Conservation (phyloP, 495 filamentous ascomycete species). For the Cudoniella acicularis region DNA sequence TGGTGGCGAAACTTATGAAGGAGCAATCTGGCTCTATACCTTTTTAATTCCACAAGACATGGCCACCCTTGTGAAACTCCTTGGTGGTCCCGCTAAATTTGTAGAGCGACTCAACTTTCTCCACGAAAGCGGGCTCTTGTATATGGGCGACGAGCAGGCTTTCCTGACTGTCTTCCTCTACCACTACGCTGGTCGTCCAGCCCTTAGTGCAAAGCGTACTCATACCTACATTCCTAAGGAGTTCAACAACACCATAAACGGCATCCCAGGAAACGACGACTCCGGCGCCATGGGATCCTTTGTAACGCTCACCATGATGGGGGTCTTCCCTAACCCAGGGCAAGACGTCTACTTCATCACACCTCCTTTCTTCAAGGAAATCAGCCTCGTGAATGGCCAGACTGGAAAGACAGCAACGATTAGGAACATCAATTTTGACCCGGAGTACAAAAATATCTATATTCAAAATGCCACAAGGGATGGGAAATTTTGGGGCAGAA, state of each 20-base stretch:
- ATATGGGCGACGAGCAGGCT: conserved; percentile 71
- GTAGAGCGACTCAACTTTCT: conserved; percentile 60
- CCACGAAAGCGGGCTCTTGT: conserved; percentile 62
- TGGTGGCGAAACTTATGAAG: conserved; percentile 68
- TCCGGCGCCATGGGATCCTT: conserved; percentile 72
- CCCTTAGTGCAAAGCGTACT: conserved; percentile 53
- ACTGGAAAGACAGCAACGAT: conserved; percentile 62
- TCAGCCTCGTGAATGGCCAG: conserved; percentile 57
- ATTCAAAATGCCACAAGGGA: conserved; percentile 69
- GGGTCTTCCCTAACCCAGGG: conserved; percentile 69
- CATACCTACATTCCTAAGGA: conserved; percentile 66
- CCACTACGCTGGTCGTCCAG: conserved; percentile 67
- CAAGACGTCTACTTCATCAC: conserved; percentile 75
- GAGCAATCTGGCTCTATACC: conserved; percentile 64
- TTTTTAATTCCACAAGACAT: conserved; percentile 73
- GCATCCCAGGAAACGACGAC: conserved; percentile 72
- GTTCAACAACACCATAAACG: conserved; percentile 57
- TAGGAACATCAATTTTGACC: conserved; percentile 59
- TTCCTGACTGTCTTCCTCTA: conserved; percentile 70
- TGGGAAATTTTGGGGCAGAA: conserved; percentile 59
- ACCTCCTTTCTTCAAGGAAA: conserved; percentile 60
- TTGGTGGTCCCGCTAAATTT: conserved; percentile 58
- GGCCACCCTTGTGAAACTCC: conserved; percentile 52
- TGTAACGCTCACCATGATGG: conserved; percentile 66
- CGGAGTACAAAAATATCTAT: conserved; percentile 56